Evolutionary conservation across 2,329 filamentous ascomycete species (phyloP), one percentile per base, ranked within the genome.

Genomic region (Diplodia mutila): DNA sequence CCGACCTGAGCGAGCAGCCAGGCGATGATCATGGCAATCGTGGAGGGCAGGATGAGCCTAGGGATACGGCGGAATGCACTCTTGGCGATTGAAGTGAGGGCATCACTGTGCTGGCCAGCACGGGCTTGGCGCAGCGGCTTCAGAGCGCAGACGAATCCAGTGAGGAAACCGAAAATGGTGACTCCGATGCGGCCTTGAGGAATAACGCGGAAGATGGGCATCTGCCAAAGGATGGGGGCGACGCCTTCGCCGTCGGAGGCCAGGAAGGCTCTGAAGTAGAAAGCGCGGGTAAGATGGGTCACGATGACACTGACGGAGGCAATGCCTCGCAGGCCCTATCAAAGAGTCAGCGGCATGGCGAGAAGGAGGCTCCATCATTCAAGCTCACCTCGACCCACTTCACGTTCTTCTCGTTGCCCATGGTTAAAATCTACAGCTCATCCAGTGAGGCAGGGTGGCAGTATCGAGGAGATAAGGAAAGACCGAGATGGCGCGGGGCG

Each of bases 161-260:
- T 86, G 65, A 86, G 76, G 70, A 86, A 85, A 61, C 84, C 83
- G 70, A 86, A 86, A 73, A 86, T 85, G 68, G 84, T 84, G 39
- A 86, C 85, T 52, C 84, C 84, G 34, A 85, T 81, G 25, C 84
- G 81, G 53, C 85, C 85, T 73, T 86, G 84, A 77, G 80, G 84
- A 34, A 83, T 83, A n/a, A 86, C 78, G n/a, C 85, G 84, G n/a
- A 86, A 73, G 69, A 85, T 80, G 4, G 84, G 84, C 61, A 81
- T 76, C 72, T 86, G 84, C 39, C 85, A 77, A 32, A 85, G 67
- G 65, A 82, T 79, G 11, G 84, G 81, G 1, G 78, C 63, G 3
- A 72, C 77, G 55, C 83, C 75, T 69, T 80, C 76, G 64, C 71
- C 76, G 70, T 84, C 81, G 69, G 81, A 76, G 7, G 77, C 82